Base-by-base conservation (phyloP, 1,284 basidiomycete species). In the Salmacisia buchloeana region DNA sequence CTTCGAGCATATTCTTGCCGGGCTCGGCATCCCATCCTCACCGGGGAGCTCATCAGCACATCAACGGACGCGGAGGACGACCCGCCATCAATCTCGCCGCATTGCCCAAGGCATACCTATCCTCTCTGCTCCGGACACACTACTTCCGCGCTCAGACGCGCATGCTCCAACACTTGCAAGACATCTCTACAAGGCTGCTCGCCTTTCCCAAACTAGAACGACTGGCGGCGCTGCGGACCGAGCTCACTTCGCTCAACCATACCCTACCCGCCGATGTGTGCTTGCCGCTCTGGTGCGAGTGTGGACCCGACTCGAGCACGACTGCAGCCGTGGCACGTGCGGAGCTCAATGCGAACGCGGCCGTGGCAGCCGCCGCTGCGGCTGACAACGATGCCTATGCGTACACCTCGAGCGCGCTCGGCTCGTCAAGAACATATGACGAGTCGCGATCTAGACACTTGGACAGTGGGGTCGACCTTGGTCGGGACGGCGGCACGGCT, bases 241-340 rank as follows among this genome's bases (percentile, higher is more conserved):
- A 98, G 80, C 83, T 99, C 66, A 99, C 96, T 2, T 89, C 89
- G 27, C 83, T 99, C 60, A 99, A 99, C 77, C 94, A 98, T 80
- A 92, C 90, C 78, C 85, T 99, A 34, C 96, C 96, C 4, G 33
- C 70, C 58, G 72, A 93, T 88, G 86, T 93, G n/a, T 97, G 94
- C 81, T 91, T 97, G 87, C 94, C 93, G 29, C 86, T 96, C 83
- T 97, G 94, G 94, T 97, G 93, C 77, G 38, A 41, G 25, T 41
- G 39, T 29, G 49, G 49, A n/a, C 29, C 49, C 27, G 49, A 54
- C 34, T 13, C 29, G 10, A 33, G 49, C 12, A 54, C 29, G 4
- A 54, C 49, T 5, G 31, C 49, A 10, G 49, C 27, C 6, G 34
- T 54, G 31, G 49, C 49, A 1, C 2, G 49, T 7, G 49, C 49